Evolutionary conservation across 345 rosid genomes (phyloP).

Genomic region (Camelina sativa): DNA sequence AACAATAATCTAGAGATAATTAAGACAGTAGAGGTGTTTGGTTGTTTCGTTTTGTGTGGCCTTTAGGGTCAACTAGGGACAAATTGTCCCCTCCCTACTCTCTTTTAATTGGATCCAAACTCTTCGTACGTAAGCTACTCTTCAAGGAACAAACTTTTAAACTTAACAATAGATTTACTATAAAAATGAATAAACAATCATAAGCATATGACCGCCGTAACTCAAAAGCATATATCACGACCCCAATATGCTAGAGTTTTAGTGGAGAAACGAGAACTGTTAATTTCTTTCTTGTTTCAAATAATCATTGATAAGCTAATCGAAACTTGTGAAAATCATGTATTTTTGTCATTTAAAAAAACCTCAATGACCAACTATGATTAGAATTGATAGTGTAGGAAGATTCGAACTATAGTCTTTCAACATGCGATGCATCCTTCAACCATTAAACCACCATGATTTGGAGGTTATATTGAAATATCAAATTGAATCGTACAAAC

Average conservation of each 20-base stretch:
- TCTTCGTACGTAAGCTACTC: conserved; percentile 30
- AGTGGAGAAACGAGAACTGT: not conserved
- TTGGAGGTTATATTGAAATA: not conserved
- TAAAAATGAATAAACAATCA: not conserved
- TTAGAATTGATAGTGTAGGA: not conserved
- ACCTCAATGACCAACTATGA: not conserved
- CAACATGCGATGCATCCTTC: not conserved
- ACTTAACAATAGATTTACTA: not conserved
- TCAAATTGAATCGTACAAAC: not conserved
- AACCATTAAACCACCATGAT: not conserved
- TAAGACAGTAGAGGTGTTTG: conserved; percentile 21
- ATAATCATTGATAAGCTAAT: not conserved
- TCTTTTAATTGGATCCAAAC: conserved; percentile 35
- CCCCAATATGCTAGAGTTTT: not conserved
- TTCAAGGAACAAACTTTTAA: conserved; percentile 11
- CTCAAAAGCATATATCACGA: conserved; percentile 5
- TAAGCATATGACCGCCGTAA: conserved; percentile 10
- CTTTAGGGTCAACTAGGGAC: conserved; percentile 37
- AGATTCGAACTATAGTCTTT: not conserved
- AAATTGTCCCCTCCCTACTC: conserved; percentile 30
- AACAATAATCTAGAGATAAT: not conserved
- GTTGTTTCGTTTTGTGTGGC: conserved; percentile 37
- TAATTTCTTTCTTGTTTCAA: not conserved
- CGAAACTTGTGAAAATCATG: not conserved
- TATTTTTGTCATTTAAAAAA: not conserved